Percentiles rank a stretch among this genome's conserved stretches.
Conservation (phyloP, 2,329 filamentous ascomycete genomes). For the Exophiala viscosa region DNA sequence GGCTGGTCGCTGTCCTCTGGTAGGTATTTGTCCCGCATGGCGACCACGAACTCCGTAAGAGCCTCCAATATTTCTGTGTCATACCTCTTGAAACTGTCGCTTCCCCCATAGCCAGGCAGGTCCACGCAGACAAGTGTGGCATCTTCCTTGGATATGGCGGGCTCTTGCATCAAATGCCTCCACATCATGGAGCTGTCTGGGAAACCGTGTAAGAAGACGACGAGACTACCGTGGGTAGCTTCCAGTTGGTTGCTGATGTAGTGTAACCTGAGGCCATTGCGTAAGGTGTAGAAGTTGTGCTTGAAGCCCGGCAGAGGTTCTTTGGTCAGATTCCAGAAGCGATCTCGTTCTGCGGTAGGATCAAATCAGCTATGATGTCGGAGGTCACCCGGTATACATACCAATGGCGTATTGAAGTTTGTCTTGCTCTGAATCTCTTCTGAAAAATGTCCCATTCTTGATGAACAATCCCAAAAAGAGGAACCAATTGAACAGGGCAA, state of each 20-base stretch:
- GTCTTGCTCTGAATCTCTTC: conserved; percentile 37
- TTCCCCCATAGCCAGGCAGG: conserved; percentile 58
- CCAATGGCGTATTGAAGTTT: conserved; percentile 40
- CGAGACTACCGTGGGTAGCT: conserved; percentile 34
- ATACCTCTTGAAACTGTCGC: conserved; percentile 50
- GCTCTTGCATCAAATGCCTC: conserved; percentile 46
- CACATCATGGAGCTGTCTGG: conserved; percentile 58
- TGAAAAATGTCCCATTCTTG: conserved; percentile 37
- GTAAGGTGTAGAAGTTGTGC: conserved; percentile 52
- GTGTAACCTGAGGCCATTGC: conserved; percentile 51
- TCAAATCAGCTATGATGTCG: conserved; percentile 3
- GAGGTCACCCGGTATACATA: conserved; percentile 25
- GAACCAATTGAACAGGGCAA: conserved; percentile 36
- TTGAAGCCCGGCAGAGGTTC: conserved; percentile 37
- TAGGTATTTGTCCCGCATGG: conserved; percentile 46
- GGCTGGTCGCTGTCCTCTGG: conserved; percentile 35
- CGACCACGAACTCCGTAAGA: conserved; percentile 52
- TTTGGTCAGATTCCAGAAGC: conserved; percentile 53
- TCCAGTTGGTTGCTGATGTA: conserved; percentile 47
- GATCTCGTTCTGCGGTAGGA: conserved; percentile 43
- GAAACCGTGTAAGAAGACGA: conserved; percentile 58
- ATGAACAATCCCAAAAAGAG: conserved; percentile 34
- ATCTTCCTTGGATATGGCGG: conserved; percentile 36
- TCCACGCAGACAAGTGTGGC: conserved; percentile 54
- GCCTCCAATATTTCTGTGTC: conserved; percentile 51